Evolutionary conservation across 305 asterid genomes (phyloP), one percentile per base, ranked within the genome.

Genomic region (Striga hermonthica): DNA sequence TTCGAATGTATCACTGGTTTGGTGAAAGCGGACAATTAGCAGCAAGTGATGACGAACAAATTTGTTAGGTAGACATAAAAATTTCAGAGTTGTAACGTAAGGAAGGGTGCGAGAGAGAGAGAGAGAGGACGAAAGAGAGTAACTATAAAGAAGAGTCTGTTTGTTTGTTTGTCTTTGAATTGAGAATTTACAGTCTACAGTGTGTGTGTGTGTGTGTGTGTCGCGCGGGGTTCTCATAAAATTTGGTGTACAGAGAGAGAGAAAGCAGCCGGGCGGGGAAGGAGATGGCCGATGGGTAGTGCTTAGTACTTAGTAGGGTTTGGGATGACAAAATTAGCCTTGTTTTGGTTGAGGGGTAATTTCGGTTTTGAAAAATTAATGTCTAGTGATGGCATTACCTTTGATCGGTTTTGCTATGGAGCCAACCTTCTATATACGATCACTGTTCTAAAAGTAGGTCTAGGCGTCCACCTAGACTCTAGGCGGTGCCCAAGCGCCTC

Each of bases 151-250:
- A 22, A 2, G 2, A 22, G 9, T 60, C 11, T 28, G 64, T 56
- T 14, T 9, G 58, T 48, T 69, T 55, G 9, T 45, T 50, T 50
- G 34, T 14, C 40, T 55, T 28, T 7, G 31, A n/a, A 49, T 13
- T 54, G 74, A 58, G 62, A 52, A 54, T 31, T 71, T 40, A 70
- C 15, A 41, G 69, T 22, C 11, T 57, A 72, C 57, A 62, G 55
- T 53, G 69, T 44, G 65, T 49, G 31, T 35, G n/a, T 8, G 43
- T 57, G 57, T 48, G 62, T 40, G 68, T 65, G 68, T 65, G 71
- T 63, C 59, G 74, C 71, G 78, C 78, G 78, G 78, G 77, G 78
- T 73, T 70, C 76, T 69, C 31, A 22, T 73, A 74, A 73, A 77
- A 69, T 72, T 72, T 64, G 63, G 71, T 60, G 66, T 59, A 41